Percentiles rank a stretch among this genome's conserved stretches.
phyloP scores from a whole-genome alignment of 2,329 filamentous ascomycete species.

The Endoconidiophora polonica region DNA sequence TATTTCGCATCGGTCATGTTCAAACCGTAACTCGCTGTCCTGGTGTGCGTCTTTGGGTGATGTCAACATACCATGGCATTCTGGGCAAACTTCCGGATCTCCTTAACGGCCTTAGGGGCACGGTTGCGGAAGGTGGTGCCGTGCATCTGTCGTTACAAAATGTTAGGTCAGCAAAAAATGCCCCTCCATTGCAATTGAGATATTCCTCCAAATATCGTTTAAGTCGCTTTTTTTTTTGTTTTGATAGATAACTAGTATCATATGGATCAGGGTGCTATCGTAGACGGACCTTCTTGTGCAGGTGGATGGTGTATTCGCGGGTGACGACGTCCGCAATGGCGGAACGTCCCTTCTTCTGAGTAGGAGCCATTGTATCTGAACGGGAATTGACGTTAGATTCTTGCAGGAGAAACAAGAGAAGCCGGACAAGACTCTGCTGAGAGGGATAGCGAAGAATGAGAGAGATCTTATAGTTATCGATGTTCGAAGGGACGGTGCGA shows the following conservation, averaged over 20 bases:
- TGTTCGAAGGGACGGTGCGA: constrained; percentile 3
- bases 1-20: background rate
- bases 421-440: constrained; percentile 11
- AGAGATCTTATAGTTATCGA: constrained; percentile 6
- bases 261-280: constrained; percentile 2
- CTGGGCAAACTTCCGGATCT: constrained; percentile 89
- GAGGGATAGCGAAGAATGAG: constrained; percentile 2
- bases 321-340: constrained; percentile 98
- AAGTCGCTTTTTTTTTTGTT: background rate
- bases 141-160: constrained; percentile 51
- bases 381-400: constrained; percentile 20
- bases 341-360: constrained; percentile 64
- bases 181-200: constrained; percentile 11
- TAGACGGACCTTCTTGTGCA: constrained; percentile 68
- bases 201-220: background rate
- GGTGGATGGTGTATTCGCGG: constrained; percentile 99
- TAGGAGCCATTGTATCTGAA: constrained; percentile 46
- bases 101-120: constrained; percentile 96
- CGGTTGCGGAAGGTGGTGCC: constrained; percentile 99
- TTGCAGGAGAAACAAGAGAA: constrained; percentile 11
- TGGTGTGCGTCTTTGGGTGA: constrained; percentile 2
- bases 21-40: constrained; percentile 5
- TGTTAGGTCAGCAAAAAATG: constrained; percentile 20
- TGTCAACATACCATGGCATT: constrained; percentile 75
- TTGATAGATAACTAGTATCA: background rate